Base-by-base conservation (phyloP, 1,284 basidiomycete species). In the Lignosus rhinocerotis region DNA sequence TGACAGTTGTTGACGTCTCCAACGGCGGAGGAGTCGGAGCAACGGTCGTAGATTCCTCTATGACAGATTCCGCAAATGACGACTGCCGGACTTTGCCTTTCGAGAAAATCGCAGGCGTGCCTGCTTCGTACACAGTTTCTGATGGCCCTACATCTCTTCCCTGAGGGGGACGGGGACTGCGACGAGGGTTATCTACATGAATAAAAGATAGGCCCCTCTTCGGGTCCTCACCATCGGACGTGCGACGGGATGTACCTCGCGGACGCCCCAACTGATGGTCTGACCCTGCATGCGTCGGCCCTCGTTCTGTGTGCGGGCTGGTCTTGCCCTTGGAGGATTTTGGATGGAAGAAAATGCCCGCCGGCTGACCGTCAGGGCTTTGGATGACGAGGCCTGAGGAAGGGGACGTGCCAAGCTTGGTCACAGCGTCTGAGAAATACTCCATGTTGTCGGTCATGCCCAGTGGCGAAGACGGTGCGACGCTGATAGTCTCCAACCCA, bases 331-430 rank as follows among this genome's bases (percentile, higher is more conserved):
- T 84, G 6, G 36, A 39, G 8, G 77, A 70, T 21, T 81, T 78
- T 0, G 96, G 96, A 66, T 96, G 91, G 75, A 99, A 99, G 76
- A 95, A 94, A 63, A 99, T 96, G 6, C 94, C 96, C 19, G 93
- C 86, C 0, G 94, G 92, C 62, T 94, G 87, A 0, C 96, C 96
- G 69, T 97, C 94, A 0, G 93, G 93, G 69, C 88, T 93, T 64
- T 96, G 93, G 51, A 99, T 90, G 44, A 98, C 83, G 19, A 98
- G 82, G 0, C 96, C 96, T 2, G 92, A 90, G 2, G 91, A 90
- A 0, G 92, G 90, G 0, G 91, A 90, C 4, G 84, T 78, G 6
- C 90, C 88, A 7, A 92, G 80, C 67, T 88, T 87, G 53, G 84
- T 79, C 10, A 85, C 86, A 2, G 87, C 81, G 60, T 90, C 85